phyloP scores from a whole-genome alignment of 495 filamentous ascomycete species.

The Filosporella fistucella region DNA sequence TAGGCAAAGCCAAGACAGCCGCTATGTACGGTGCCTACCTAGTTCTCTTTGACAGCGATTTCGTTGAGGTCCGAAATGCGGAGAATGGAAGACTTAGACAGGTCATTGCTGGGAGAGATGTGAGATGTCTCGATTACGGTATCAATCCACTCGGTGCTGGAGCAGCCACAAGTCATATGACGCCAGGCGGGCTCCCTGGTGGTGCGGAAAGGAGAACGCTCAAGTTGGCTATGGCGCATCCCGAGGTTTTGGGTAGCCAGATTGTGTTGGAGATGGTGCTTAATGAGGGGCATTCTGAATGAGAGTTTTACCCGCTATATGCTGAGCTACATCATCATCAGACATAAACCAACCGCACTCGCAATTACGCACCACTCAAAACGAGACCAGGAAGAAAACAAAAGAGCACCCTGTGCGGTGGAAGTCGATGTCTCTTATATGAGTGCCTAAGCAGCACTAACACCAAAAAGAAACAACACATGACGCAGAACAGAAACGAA shows the following conservation, averaged over 20 bases:
- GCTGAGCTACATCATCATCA: too few relatives aligned
- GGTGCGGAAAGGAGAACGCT: conserved; percentile 51
- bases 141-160: conserved; percentile 37
- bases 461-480: too few relatives aligned
- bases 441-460: too few relatives aligned
- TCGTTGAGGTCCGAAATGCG: conserved; percentile 94
- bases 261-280: conserved; percentile 88
- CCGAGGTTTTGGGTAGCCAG: conserved; percentile 73
- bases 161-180: conserved; percentile 33
- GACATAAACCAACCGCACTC: neutral
- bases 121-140: conserved; percentile 85
- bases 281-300: conserved; percentile 91
- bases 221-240: conserved; percentile 95
- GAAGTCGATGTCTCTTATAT: too few relatives aligned
- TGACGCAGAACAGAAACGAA: too few relatives aligned
- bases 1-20: conserved; percentile 70
- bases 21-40: conserved; percentile 82
- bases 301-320: too few relatives aligned
- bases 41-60: conserved; percentile 79
- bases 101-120: conserved; percentile 86
- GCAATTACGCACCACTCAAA: neutral
- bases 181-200: conserved; percentile 1
- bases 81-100: conserved; percentile 91
- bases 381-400: too few relatives aligned
- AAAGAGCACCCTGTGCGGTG: too few relatives aligned